Base-by-base conservation (phyloP, 441 rosid species). In the Mallotus japonicus region DNA sequence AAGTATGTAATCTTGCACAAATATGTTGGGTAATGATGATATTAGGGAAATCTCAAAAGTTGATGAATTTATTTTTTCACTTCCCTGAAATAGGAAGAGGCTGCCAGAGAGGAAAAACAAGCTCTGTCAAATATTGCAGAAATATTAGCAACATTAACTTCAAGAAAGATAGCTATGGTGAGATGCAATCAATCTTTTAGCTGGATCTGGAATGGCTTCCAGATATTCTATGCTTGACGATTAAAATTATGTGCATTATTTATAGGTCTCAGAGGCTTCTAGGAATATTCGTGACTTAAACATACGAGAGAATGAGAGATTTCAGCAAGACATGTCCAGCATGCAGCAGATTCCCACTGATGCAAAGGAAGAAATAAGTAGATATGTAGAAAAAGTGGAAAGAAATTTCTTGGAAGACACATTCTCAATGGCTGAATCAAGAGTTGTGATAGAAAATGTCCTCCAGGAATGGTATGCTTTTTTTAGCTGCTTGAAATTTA, bases 101-200 rank as follows among this genome's bases (percentile, higher is more conserved):
- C 93, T 32, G 88, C 78, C 9, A 87, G 74, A 80, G 99, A 92
- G 75, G 90, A 92, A 84, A 84, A 88, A 67, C 88, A 80, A 79
- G 95, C 97, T 42, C 61, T 92, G 78, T 77, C 80, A 78, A 86
- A 86, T 63, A 89, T 94, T 75, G 79, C 92, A 10, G 61, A 73
- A 64, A 89, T 92, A 84, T 82, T 92, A 75, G 79, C 83, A 63
- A 80, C 80, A 73, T 78, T 92, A 84, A 89, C 92, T 66, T 83
- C 86, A 44, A 88, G 84, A 80, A 90, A 82, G 87, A 77, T 88
- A 74, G 84, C 87, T 56, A 79, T 85, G 88, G 99, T 94, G 46
- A 78, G 87, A 76, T 6, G 14, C 17, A 28, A 22, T 65, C 57
- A 37, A 1, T 22, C 49, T 20, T 37, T 74, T 7, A 46, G 54